Evolutionary conservation across 169 alveolate species (phyloP).

Genomic region (Plasmodium vinckei): DNA sequence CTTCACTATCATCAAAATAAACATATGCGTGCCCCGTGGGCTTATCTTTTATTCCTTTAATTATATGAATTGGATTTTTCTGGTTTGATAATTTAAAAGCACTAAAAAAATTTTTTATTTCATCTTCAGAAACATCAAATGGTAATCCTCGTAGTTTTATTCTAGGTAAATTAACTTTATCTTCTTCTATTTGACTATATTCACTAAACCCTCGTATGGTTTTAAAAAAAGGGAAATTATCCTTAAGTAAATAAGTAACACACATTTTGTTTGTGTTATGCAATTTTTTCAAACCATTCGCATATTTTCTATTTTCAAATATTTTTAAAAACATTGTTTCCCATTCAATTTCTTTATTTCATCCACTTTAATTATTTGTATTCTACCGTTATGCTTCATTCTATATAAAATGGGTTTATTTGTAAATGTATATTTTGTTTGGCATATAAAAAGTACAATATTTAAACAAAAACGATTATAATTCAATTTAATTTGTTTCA

Average conservation of each 20-base stretch:
- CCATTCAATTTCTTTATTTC: not conserved
- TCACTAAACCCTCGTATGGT: slow-evolving; percentile 22
- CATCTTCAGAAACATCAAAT: slow-evolving; percentile 60
- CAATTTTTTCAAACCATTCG: not conserved
- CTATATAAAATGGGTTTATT: too few relatives aligned
- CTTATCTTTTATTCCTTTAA: slow-evolving; percentile 44
- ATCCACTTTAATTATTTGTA: not conserved
- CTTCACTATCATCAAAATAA: slow-evolving; percentile 70
- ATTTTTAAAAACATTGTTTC: slow-evolving; percentile 15
- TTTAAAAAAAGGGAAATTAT: not conserved
- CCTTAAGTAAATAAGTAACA: not conserved
- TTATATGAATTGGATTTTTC: slow-evolving; percentile 39
- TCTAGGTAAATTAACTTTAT: slow-evolving; percentile 59
- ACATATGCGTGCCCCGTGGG: slow-evolving; percentile 76
- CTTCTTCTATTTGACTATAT: slow-evolving; percentile 27
- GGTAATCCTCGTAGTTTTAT: slow-evolving; percentile 68
- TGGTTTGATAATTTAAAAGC: slow-evolving; percentile 42
- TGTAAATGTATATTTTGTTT: too few relatives aligned
- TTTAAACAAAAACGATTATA: too few relatives aligned
- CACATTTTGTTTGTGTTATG: not conserved
- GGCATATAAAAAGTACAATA: too few relatives aligned
- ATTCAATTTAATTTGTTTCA: too few relatives aligned
- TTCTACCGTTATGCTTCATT: too few relatives aligned
- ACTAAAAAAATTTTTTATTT: slow-evolving; percentile 56
- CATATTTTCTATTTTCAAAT: not conserved